Evolutionary conservation across 2,329 filamentous ascomycete species (phyloP).

Genomic region (Aspergillus sergii): DNA sequence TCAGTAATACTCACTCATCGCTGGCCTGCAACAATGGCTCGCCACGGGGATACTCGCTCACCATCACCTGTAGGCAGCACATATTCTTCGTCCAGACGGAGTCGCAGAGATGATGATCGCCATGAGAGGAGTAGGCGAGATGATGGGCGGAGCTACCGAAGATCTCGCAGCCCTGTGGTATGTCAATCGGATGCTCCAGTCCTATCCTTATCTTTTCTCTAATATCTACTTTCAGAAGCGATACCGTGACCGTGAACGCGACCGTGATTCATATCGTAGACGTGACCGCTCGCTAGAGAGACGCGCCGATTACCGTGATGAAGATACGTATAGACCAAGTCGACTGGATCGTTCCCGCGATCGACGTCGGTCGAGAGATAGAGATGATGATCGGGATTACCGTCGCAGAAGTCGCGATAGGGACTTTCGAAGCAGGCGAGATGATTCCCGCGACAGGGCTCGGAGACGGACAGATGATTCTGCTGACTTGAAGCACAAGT

Average conservation of each 20-base stretch:
- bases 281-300: slow-evolving; percentile 68
- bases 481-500: slow-evolving; percentile 68
- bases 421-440: slow-evolving; percentile 69
- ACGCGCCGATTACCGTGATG: slow-evolving; percentile 53
- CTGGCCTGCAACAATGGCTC: slow-evolving; percentile 62
- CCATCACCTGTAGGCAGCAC: slow-evolving; percentile 91
- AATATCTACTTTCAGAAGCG: slow-evolving; percentile 51
- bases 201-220: slow-evolving; percentile 8
- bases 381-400: slow-evolving; percentile 60
- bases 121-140: slow-evolving; percentile 56
- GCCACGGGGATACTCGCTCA: slow-evolving; percentile 72
- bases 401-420: slow-evolving; percentile 68
- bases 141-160: slow-evolving; percentile 50
- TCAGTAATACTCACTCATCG: slow-evolving; percentile 53
- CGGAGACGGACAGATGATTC: slow-evolving; percentile 69
- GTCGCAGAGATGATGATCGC: slow-evolving; percentile 56
- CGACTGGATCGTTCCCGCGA: slow-evolving; percentile 67
- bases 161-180: slow-evolving; percentile 54
- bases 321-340: slow-evolving; percentile 64
- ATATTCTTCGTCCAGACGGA: slow-evolving; percentile 69
- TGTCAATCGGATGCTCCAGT: slow-evolving; percentile 18
- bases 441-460: slow-evolving; percentile 70
- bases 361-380: slow-evolving; percentile 61
- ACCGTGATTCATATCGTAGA: slow-evolving; percentile 62
- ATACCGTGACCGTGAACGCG: slow-evolving; percentile 52